phyloP scores from a whole-genome alignment of 768 basidiomycete genomes.

The Mycena kentingensis region DNA sequence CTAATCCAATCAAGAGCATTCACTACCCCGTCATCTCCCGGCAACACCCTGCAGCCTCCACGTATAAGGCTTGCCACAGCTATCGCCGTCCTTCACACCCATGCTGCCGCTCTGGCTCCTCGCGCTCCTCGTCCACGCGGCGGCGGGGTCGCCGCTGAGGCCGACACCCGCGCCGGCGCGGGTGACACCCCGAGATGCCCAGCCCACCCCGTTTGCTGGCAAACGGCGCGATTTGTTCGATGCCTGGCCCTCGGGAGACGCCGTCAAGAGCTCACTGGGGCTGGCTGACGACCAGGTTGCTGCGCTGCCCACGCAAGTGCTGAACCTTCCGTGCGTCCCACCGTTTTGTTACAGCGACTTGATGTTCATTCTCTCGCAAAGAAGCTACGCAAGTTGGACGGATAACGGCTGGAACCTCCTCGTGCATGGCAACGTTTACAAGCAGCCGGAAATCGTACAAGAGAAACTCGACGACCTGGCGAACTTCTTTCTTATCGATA shows the following conservation, averaged over 20 bases:
- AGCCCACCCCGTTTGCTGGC: conserved; percentile 6
- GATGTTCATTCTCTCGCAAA: not conserved
- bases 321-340: conserved; percentile 23
- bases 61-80: too few species aligned
- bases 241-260: conserved; percentile 14
- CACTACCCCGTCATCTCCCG: too few species aligned
- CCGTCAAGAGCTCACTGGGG: conserved; percentile 13
- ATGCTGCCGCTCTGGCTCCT: too few species aligned
- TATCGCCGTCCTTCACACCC: too few species aligned
- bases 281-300: conserved; percentile 7
- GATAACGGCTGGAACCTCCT: conserved; percentile 12
- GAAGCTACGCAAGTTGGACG: conserved; percentile 16
- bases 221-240: conserved; percentile 16
- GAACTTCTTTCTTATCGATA: conserved; percentile 16
- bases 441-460: conserved; percentile 16
- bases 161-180: conserved; percentile 5
- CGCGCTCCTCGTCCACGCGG: too few species aligned
- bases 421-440: conserved; percentile 16
- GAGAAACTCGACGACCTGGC: conserved; percentile 13
- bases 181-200: not conserved
- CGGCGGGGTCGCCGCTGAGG: conserved; percentile 5
- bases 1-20: too few species aligned
- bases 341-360: conserved; percentile 7
- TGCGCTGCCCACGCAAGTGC: conserved; percentile 12
- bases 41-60: too few species aligned